A percentile compares a stretch with the other conserved stretches of the same genome.
These are phyloP conservation scores for Zygosaccharomyces siamensis DNA, from an alignment of 805 yeast genomes.

Conservation along the genomic window DNA sequence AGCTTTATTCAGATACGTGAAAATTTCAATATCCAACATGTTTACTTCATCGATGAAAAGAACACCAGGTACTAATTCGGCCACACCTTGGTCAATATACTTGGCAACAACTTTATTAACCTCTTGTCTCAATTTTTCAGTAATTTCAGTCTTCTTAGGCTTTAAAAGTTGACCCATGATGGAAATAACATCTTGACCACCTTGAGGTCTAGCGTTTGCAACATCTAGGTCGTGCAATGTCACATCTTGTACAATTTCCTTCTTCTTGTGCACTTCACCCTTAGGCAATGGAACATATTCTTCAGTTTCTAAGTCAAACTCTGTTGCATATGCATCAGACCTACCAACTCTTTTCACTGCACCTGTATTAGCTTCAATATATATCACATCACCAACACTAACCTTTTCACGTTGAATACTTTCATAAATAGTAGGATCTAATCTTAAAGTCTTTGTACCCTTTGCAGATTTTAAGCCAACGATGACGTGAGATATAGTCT, in stretches of 20 bases:
- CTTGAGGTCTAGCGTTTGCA: constrained; percentile 93
- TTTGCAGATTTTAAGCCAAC: constrained; percentile 90
- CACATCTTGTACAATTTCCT: constrained; percentile 96
- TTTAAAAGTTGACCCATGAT: constrained; percentile 96
- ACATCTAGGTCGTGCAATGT: constrained; percentile 94
- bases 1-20: constrained; percentile 91
- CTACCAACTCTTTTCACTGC: constrained; percentile 96
- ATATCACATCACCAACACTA: constrained; percentile 92
- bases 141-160: constrained; percentile 94
- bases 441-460: constrained; percentile 81
- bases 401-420: constrained; percentile 92
- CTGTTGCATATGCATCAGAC: constrained; percentile 98
- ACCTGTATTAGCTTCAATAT: constrained; percentile 96
- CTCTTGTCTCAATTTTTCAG: constrained; percentile 89
- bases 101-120: constrained; percentile 93
- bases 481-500: constrained; percentile 88
- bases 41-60: constrained; percentile 96
- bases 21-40: constrained; percentile 96
- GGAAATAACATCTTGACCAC: constrained; percentile 93
- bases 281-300: constrained; percentile 98
- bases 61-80: constrained; percentile 97
- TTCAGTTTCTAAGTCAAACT: constrained; percentile 96
- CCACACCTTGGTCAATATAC: constrained; percentile 96
- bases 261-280: constrained; percentile 97
- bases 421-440: constrained; percentile 91